phyloP scores from a whole-genome alignment of 768 basidiomycete species.

The Naganishia vaughanmartiniae region DNA sequence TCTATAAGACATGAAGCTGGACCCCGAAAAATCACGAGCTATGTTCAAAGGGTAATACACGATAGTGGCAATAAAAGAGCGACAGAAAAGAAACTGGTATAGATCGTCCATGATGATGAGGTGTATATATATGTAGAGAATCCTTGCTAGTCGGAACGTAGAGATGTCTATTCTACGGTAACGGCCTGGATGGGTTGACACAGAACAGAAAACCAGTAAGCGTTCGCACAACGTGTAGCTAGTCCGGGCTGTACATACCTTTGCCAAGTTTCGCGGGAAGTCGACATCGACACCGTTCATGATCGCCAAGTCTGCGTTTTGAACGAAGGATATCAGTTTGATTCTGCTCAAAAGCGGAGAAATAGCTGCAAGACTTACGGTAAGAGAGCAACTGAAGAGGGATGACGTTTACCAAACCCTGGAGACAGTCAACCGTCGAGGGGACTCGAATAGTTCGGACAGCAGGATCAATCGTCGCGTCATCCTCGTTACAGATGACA shows the following conservation, averaged over 20 bases:
- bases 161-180: slow-evolving; percentile 36
- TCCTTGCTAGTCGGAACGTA: background rate
- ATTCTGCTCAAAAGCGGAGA: background rate
- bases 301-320: slow-evolving; percentile 69
- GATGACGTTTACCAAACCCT: slow-evolving; percentile 93
- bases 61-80: background rate
- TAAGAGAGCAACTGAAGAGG: slow-evolving; percentile 94
- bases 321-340: background rate
- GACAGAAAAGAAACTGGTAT: slow-evolving; percentile 1
- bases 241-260: slow-evolving; percentile 29
- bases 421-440: slow-evolving; percentile 86
- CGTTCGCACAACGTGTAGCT: background rate
- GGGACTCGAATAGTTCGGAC: slow-evolving; percentile 88
- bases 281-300: slow-evolving; percentile 96
- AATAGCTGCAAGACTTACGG: slow-evolving; percentile 49
- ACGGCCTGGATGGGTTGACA: slow-evolving; percentile 27
- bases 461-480: slow-evolving; percentile 67
- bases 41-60: background rate
- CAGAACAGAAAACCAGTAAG: background rate
- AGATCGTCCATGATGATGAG: slow-evolving; percentile 20
- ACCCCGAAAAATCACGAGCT: background rate
- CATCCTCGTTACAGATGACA: slow-evolving; percentile 91
- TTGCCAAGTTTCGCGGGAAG: slow-evolving; percentile 87
- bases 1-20: slow-evolving; percentile 11
- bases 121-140: background rate